A percentile compares a stretch with the other conserved stretches of the same genome.
Evolutionary conservation across 108 stramenopile species (phyloP).

Genomic region (Cyclotella distinguenda): DNA sequence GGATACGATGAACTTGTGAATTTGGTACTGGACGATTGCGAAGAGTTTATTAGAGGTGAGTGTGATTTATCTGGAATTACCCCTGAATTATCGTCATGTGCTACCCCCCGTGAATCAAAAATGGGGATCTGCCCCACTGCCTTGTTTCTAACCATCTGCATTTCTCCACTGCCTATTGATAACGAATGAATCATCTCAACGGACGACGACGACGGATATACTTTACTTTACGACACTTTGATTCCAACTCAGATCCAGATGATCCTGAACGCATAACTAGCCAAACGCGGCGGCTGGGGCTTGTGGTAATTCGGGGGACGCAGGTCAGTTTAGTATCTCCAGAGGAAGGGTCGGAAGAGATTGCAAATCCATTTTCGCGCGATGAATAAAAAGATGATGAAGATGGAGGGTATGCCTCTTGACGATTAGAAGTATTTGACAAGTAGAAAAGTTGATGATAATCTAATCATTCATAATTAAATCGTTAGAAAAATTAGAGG

Average conservation of each 20-base stretch:
- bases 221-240: background rate
- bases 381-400: conserved; percentile 58
- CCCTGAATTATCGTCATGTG: background rate
- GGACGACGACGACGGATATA: background rate
- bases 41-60: conserved; percentile 81
- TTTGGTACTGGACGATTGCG: conserved; percentile 84
- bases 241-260: conserved; percentile 52
- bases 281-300: conserved; percentile 64
- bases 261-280: conserved; percentile 68
- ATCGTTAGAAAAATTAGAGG: too few relatives aligned
- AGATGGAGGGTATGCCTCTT: background rate
- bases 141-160: background rate
- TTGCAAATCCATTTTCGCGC: conserved; percentile 82
- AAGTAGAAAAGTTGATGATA: too few relatives aligned
- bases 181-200: background rate
- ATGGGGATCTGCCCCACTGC: too few relatives aligned
- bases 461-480: too few relatives aligned
- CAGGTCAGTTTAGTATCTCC: conserved; percentile 86
- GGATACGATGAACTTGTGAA: conserved; percentile 90
- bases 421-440: background rate
- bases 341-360: conserved; percentile 86
- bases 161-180: background rate
- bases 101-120: too few relatives aligned
- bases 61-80: background rate
- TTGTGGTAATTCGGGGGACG: conserved; percentile 83